These are phyloP conservation scores for Bipolaris bicolor DNA, from an alignment of 2,329 filamentous ascomycete genomes.

Conservation along the genomic window DNA sequence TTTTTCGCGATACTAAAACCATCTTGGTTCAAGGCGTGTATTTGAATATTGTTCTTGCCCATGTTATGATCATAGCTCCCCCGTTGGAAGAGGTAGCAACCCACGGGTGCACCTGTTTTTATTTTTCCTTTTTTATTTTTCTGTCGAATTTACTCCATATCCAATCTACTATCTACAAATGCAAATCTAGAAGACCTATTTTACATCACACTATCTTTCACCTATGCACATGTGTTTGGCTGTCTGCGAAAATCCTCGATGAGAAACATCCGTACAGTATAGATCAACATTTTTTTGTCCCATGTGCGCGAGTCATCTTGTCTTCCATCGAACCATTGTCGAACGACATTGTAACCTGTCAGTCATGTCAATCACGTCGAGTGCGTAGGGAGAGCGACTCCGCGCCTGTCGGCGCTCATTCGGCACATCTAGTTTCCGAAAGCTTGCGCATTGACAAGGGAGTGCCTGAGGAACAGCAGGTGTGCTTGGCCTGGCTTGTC, in stretches of 20 bases:
- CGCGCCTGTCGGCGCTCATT: background rate
- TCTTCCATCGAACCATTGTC: slow-evolving; percentile 7
- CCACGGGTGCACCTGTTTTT: slow-evolving; percentile 9
- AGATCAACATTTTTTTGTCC: background rate
- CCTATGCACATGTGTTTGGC: background rate
- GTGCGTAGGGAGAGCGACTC: background rate
- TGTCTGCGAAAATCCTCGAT: background rate
- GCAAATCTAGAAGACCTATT: background rate
- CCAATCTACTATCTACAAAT: background rate
- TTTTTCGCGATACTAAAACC: slow-evolving; percentile 1
- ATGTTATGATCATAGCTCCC: slow-evolving; percentile 11
- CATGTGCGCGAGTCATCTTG: background rate
- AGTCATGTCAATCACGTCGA: background rate
- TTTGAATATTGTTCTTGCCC: slow-evolving; percentile 3
- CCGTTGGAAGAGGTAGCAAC: slow-evolving; percentile 5
- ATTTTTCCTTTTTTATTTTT: slow-evolving; percentile 1
- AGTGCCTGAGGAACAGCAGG: background rate
- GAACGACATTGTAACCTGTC: background rate
- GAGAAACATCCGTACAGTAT: no score
- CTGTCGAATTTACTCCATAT: background rate
- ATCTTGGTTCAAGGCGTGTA: slow-evolving; percentile 1
- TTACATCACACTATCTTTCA: background rate
- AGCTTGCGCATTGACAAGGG: background rate
- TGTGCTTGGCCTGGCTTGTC: background rate
- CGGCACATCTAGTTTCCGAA: background rate